Evolutionary conservation across 202 grass and related monocot genomes (phyloP).

Genomic region (Miscanthus sacchariflorus): DNA sequence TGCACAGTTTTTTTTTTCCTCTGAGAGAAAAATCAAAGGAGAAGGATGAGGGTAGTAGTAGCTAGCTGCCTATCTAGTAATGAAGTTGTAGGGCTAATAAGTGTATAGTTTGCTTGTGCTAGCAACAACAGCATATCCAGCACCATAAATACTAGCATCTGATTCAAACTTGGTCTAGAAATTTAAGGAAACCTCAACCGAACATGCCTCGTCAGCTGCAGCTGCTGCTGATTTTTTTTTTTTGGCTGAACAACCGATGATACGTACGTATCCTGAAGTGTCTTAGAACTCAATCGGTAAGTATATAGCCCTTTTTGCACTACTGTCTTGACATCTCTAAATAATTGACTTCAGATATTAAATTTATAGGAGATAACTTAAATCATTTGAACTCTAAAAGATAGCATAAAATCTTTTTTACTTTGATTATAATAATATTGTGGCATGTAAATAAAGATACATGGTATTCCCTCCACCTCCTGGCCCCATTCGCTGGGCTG

Average conservation of each 20-base stretch:
- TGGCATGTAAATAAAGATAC: background rate
- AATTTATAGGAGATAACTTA: background rate
- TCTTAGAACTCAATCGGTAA: background rate
- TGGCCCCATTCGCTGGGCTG: too few species aligned
- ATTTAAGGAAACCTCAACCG: background rate
- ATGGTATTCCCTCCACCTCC: background rate
- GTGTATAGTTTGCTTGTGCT: background rate
- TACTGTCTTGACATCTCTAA: background rate
- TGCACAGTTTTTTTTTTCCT: conserved; percentile 23
- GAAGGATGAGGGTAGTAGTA: conserved; percentile 8
- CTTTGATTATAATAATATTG: background rate
- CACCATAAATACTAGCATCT: background rate
- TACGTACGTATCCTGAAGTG: background rate
- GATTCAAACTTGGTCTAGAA: background rate
- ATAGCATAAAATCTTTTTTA: background rate
- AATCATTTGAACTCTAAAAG: background rate
- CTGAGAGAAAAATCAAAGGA: conserved; percentile 13
- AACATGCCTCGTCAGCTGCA: background rate
- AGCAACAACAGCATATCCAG: background rate
- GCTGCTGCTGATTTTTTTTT: background rate
- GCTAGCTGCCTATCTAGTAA: background rate
- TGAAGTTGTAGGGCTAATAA: background rate
- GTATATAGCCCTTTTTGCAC: background rate
- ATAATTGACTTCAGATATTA: background rate
- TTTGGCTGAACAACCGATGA: background rate